These are phyloP conservation scores for Posidonia australis DNA, from an alignment of 106 monocot species.

Conservation along the genomic window DNA sequence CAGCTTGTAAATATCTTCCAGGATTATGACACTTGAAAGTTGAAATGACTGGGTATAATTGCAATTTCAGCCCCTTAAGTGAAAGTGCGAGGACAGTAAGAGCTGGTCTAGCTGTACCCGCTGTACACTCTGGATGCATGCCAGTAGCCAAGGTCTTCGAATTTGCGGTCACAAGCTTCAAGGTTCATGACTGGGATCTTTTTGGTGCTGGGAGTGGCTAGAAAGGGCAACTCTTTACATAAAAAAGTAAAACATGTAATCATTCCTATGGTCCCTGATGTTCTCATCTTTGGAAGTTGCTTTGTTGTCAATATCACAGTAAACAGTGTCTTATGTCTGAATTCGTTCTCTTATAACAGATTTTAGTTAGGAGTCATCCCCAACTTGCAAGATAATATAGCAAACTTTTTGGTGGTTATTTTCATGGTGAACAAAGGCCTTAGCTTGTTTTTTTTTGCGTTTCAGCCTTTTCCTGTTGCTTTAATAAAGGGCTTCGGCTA, in stretches of 20 bases:
- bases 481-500: not conserved
- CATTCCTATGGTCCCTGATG: not conserved
- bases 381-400: not conserved
- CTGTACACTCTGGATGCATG: constrained; percentile 45
- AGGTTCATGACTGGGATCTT: constrained; percentile 68
- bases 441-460: not conserved
- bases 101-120: constrained; percentile 53
- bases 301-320: not conserved
- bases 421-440: not conserved
- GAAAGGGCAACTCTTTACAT: constrained; percentile 9
- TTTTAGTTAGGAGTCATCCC: not conserved
- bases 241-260: constrained; percentile 1
- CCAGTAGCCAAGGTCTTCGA: constrained; percentile 58
- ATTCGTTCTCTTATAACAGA: not conserved
- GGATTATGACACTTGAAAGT: constrained; percentile 10
- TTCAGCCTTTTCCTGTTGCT: constrained; percentile 2
- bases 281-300: not conserved
- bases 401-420: not conserved
- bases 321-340: not conserved
- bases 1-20: constrained; percentile 3
- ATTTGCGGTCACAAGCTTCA: constrained; percentile 51
- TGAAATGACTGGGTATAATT: constrained; percentile 4
- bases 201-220: constrained; percentile 23
- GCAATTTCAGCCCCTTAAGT: constrained; percentile 61
- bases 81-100: constrained; percentile 53